A percentile compares a stretch with the other conserved stretches of the same genome.
Evolutionary conservation across 129 eudicot genomes (phyloP).

Genomic region (Tanacetum coccineum): DNA sequence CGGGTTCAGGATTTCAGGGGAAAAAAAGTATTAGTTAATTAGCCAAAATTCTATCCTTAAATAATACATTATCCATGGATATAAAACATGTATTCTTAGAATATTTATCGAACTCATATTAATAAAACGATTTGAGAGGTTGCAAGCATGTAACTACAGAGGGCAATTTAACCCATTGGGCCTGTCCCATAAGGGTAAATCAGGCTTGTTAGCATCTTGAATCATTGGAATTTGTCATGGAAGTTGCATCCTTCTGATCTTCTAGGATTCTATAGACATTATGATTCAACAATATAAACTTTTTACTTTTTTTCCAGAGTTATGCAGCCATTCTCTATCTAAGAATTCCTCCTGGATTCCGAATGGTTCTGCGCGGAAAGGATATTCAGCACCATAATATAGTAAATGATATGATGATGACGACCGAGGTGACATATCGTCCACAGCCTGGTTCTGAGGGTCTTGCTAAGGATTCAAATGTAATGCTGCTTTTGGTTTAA

Average conservation of each 20-base stretch:
- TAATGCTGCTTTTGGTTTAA: slow-evolving; percentile 32
- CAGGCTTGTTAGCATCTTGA: too few species aligned
- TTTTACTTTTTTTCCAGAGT: slow-evolving; percentile 43
- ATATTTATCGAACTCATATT: too few species aligned
- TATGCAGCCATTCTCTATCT: slow-evolving; percentile 93
- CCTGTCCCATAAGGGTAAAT: too few species aligned
- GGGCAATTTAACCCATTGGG: too few species aligned
- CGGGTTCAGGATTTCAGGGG: too few species aligned
- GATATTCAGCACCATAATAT: slow-evolving; percentile 96
- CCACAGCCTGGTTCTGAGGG: slow-evolving; percentile 78
- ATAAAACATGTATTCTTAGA: too few species aligned
- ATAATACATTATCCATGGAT: too few species aligned
- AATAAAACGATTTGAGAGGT: too few species aligned
- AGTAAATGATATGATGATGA: slow-evolving; percentile 98
- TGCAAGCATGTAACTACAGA: background rate
- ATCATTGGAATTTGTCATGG: too few species aligned
- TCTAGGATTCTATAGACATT: slow-evolving; percentile 1
- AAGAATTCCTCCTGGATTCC: slow-evolving; percentile 75
- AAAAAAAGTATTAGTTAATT: too few species aligned
- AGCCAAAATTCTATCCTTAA: too few species aligned
- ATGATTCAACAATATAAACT: slow-evolving; percentile 1
- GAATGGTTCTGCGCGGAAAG: slow-evolving; percentile 86
- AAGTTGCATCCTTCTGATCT: background rate
- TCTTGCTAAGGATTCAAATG: slow-evolving; percentile 62
- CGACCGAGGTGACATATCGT: slow-evolving; percentile 78